A percentile compares a stretch with the other conserved stretches of the same genome.
Evolutionary conservation across 495 filamentous ascomycete species (phyloP).

Genomic region (Glonium stellatum): DNA sequence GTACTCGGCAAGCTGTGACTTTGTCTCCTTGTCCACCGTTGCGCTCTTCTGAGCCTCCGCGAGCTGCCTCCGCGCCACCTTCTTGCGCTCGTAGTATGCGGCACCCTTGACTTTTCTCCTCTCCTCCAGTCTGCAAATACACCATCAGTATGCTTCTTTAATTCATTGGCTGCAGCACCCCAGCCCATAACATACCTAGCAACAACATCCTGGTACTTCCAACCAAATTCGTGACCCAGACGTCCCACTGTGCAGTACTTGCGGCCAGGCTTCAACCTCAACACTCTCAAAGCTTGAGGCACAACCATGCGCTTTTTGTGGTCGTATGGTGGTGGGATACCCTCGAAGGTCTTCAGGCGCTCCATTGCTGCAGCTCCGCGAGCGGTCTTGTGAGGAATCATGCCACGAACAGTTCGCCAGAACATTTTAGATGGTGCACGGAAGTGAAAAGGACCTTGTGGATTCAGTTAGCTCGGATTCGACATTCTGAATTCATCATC

Average conservation of each 20-base stretch:
- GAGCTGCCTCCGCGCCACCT: conserved; percentile 80
- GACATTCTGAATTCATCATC: not conserved
- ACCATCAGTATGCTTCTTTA: conserved; percentile 23
- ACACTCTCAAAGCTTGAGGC: conserved; percentile 90
- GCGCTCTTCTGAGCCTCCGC: conserved; percentile 86
- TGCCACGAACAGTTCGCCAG: conserved; percentile 99
- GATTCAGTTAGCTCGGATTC: conserved; percentile 5
- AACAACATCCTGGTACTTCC: conserved; percentile 99
- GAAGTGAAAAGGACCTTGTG: conserved; percentile 94
- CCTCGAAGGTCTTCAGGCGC: conserved; percentile 99
- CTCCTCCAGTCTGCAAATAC: conserved; percentile 78
- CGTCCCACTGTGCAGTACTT: conserved; percentile 99
- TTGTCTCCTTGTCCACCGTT: conserved; percentile 69
- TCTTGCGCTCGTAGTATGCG: conserved; percentile 99
- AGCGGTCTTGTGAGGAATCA: conserved; percentile 99
- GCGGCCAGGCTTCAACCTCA: conserved; percentile 92
- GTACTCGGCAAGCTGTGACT: conserved; percentile 61
- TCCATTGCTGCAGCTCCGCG: conserved; percentile 93
- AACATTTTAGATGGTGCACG: conserved; percentile 96
- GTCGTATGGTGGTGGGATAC: conserved; percentile 97
- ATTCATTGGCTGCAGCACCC: not conserved
- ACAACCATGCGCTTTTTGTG: conserved; percentile 99
- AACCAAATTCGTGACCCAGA: conserved; percentile 96
- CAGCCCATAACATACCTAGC: conserved; percentile 60
- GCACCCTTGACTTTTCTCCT: conserved; percentile 96